Evolutionary conservation across 73 alveolate species (phyloP).

Genomic region (Paramecium caudatum): DNA sequence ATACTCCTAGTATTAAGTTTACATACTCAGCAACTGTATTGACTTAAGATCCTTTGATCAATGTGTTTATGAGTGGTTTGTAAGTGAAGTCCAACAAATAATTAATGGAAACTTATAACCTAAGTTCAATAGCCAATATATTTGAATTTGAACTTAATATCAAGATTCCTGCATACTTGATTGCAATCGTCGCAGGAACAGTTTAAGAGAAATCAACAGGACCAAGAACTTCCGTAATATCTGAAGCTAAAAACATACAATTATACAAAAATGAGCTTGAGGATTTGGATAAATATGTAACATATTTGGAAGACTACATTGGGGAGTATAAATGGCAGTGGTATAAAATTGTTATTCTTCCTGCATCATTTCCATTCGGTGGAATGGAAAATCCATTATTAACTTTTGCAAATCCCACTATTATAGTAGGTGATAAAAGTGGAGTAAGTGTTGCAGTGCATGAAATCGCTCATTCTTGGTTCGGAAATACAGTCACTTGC

Average conservation of each 20-base stretch:
- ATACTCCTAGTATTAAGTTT: constrained; percentile 96
- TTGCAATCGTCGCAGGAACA: constrained; percentile 94
- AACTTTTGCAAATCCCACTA: constrained; percentile 97
- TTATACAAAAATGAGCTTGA: constrained; percentile 66
- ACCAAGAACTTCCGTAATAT: constrained; percentile 71
- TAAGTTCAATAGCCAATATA: constrained; percentile 68
- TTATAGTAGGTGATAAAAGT: constrained; percentile 97
- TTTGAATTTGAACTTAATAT: constrained; percentile 84
- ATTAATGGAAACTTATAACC: constrained; percentile 7
- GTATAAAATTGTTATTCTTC: constrained; percentile 94
- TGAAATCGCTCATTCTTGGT: constrained; percentile 99
- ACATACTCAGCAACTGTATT: constrained; percentile 82
- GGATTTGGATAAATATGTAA: constrained; percentile 87
- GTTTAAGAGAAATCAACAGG: constrained; percentile 80
- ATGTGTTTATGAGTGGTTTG: constrained; percentile 81
- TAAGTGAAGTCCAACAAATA: background rate
- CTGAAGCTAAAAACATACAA: constrained; percentile 55
- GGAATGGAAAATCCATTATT: constrained; percentile 99
- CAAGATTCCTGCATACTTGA: constrained; percentile 93
- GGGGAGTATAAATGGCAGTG: constrained; percentile 97
- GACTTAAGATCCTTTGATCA: constrained; percentile 70
- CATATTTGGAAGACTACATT: constrained; percentile 88
- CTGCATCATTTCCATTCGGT: constrained; percentile 98
- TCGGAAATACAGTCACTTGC: constrained; percentile 98
- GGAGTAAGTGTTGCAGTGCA: constrained; percentile 93